Evolutionary conservation across 805 yeast genomes (phyloP), one percentile per base, ranked within the genome.

Genomic region (Cyberlindnera galapagoensis): DNA sequence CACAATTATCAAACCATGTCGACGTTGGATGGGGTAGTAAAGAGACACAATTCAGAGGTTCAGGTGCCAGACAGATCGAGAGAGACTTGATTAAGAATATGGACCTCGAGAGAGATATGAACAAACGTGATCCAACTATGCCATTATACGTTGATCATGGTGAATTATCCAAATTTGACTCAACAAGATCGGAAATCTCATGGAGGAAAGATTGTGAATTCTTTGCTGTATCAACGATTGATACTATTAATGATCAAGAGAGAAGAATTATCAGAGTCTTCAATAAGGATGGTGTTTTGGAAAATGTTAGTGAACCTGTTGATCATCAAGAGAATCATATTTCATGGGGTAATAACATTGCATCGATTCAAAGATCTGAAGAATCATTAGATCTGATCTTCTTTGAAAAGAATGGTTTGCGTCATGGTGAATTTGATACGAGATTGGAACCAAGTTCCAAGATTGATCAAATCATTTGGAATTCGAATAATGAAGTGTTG

Each of bases 11-110:
- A 2, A 79, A 77, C 44, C 95, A 92, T 52, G 96, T 92, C 22
- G 80, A 90, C 18, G 96, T 92, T 26, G 99, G 99, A 17, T 92
- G 99, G 99, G 99, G 99, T 51, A 83, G 81, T 40, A 79, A 80
- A 45, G 97, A 90, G 56, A 92, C 99, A 0, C 99, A 92, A 60
- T 92, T 92, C 57, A 77, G 81, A 57, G 99, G 99, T 31, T 79
- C 73, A 50, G 98, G 98, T 42, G 92, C 83, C 19, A 80, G 79
- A 48, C 86, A 82, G 7, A 51, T 73, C 39, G 94, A 82, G 58
- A 69, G 90, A 57, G 65, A 77, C 49, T 54, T 66, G 37, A 51
- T 66, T 24, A 61, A 62, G 37, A 64, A 63, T 6, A 50, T 88
- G 1, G 92, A 88, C 14, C 56, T 80, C 38, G 82, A 74, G 43